Conservation (phyloP, 768 basidiomycete genomes). For the Tremella fuciformis region DNA sequence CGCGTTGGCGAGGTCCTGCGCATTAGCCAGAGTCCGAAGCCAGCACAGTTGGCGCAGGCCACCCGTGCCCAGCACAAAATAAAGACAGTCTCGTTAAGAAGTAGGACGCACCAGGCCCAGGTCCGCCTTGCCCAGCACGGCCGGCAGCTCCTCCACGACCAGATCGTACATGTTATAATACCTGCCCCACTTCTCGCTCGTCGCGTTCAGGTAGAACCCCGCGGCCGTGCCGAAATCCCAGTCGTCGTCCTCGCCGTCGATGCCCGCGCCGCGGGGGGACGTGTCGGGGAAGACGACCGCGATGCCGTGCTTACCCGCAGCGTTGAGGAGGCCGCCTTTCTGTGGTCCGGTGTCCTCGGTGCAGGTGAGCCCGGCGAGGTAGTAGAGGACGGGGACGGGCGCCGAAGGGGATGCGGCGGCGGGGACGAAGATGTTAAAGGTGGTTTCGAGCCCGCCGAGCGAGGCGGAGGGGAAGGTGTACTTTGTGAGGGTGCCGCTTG, state of each 20-base stretch:
- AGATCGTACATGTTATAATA: constrained; percentile 84
- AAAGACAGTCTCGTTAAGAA: not conserved
- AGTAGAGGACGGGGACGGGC: constrained; percentile 70
- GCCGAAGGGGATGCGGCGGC: constrained; percentile 56
- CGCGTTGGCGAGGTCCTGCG: constrained; percentile 73
- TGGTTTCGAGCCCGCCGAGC: constrained; percentile 56
- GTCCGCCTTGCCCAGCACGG: constrained; percentile 67
- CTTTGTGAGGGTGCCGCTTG: constrained; percentile 75
- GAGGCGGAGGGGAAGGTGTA: constrained; percentile 55
- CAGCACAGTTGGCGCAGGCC: not conserved
- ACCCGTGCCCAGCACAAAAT: too few species aligned
- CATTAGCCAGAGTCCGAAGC: not conserved
- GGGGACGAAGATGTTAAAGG: constrained; percentile 89
- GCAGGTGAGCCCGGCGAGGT: constrained; percentile 67
- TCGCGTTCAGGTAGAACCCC: constrained; percentile 94
- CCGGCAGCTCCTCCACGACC: constrained; percentile 78
- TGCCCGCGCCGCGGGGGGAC: constrained; percentile 84
- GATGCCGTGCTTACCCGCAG: constrained; percentile 78
- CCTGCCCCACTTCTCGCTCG: constrained; percentile 56
- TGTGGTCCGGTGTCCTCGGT: constrained; percentile 71
- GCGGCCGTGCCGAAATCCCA: constrained; percentile 96
- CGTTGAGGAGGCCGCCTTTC: constrained; percentile 87
- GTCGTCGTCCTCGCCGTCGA: constrained; percentile 62
- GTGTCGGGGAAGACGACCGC: constrained; percentile 95
- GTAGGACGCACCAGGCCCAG: constrained; percentile 67